Base-by-base conservation (phyloP, 345 rosid genomes). In the Pseudoturritis turrita region DNA sequence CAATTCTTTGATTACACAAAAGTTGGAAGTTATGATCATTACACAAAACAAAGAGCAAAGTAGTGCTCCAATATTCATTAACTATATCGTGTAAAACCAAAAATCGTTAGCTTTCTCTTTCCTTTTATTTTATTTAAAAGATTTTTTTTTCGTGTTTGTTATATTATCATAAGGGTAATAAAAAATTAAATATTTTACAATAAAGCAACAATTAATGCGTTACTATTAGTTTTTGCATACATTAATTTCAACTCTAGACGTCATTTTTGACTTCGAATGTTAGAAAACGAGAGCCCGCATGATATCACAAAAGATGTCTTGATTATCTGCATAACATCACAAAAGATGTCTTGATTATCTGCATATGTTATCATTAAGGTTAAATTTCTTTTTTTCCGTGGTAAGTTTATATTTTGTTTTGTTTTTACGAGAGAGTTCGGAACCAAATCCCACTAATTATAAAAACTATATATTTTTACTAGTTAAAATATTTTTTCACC, bases 191-290 rank as follows among this genome's bases (percentile, higher is more conserved):
- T 62, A 44, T 4, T 36, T 54, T 46, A 62, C 45, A 52, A 62
- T 19, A 62, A 62, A 76, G 65, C 39, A 63, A 36, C 7, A 36
- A 53, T 37, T 29, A 28, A 55, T 44, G 21, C 18, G 57, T 41
- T 58, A n/a, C n/a, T n/a, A 41, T 28, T 65, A 40, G 49, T 31
- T 71, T 60, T 17, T 12, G 25, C 54, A 60, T 41, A 40, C 51
- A 15, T 43, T 51, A 33, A 35, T 67, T 60, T 75, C 69, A 75
- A 68, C 63, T 41, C 44, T 61, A 70, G 75, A 76, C 75, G 75
- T 70, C 13, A 76, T 31, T 76, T 69, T 76, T 76, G 75, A 76
- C 79, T 62, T 69, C 31, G 18, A 69, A 28, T 29, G 25, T 44
- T 61, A 44, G 50, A 44, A 61, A 35, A 52, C 23, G 18, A 75